Conservation (phyloP, 2,329 filamentous ascomycete genomes). For the Penicillium fuscoglaucum region DNA sequence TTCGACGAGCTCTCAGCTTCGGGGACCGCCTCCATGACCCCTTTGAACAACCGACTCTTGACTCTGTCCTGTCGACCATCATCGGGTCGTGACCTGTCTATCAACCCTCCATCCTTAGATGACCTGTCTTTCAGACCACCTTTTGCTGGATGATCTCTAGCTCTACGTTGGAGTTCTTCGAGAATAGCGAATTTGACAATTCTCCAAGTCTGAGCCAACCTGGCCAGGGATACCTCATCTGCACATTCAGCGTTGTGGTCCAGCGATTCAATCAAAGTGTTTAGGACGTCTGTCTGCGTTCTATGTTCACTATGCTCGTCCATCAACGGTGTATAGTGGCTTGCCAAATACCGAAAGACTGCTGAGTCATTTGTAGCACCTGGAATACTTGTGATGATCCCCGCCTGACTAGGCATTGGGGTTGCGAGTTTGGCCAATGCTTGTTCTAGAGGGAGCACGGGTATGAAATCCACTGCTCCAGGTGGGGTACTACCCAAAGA, state of each 20-base stretch:
- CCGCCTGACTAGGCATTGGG: conserved; percentile 48
- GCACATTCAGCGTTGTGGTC: conserved; percentile 57
- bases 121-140: conserved; percentile 26
- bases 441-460: conserved; percentile 54
- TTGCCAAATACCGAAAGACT: conserved; percentile 46
- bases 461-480: conserved; percentile 45
- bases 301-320: conserved; percentile 26
- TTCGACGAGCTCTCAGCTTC: conserved; percentile 55
- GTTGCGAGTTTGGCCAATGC: conserved; percentile 47
- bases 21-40: conserved; percentile 40
- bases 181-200: conserved; percentile 54
- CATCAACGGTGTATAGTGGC: conserved; percentile 45
- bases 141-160: conserved; percentile 33
- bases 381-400: conserved; percentile 51
- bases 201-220: conserved; percentile 60
- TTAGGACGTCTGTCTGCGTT: conserved; percentile 30
- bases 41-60: conserved; percentile 47
- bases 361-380: conserved; percentile 46
- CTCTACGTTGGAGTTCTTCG: conserved; percentile 49
- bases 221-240: conserved; percentile 50
- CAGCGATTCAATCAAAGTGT: conserved; percentile 46
- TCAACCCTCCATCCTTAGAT: conserved; percentile 33
- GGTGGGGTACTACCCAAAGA: conserved; percentile 58
- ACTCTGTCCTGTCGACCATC: conserved; percentile 41
- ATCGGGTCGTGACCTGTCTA: conserved; percentile 27